Base-by-base conservation (phyloP, 176 grass and related monocot species). In the Bolboschoenus planiculmis region DNA sequence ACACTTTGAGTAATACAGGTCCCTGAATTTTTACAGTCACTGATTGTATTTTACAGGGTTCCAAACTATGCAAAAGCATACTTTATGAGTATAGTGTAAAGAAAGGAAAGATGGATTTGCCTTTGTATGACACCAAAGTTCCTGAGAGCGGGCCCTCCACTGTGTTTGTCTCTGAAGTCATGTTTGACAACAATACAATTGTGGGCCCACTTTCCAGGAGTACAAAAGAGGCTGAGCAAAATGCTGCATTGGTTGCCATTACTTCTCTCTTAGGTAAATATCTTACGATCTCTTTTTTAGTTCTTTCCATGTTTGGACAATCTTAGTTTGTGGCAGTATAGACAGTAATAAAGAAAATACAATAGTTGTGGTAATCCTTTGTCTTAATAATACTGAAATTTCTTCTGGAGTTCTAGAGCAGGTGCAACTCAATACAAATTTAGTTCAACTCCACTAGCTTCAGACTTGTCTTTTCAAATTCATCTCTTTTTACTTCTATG, bases 221-320 rank as follows among this genome's bases (percentile, higher is more conserved):
- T 57, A 80, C 58, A n/a, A 80, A 80, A 15, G 78, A 80, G 7
- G 78, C 78, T 57, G 78, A 58, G 10, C 48, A 58, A 24, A 40
- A 58, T 40, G 78, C 30, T 36, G 78, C 78, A 36, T 11, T 7
- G 14, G 30, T 59, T 59, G 78, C 3, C 47, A 80, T 80, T 16
- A 24, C 8, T 59, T 37, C 47, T 18, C 78, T 80, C 53, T 59
- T 80, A 80, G 53, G 78, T 80, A 39, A 58, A 21, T 56, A 75
- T 75, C 21, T 75, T 30, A 29, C 18, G 11, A 30, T 75, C 20
- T 50, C 43, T 8, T 61, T 30, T 70, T 50, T 75, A 75, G 26
- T 50, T 75, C 14, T 72, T 23, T 72, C 39, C 67, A 72, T 46
- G 21, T 44, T 35, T 26, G 10, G 67, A 44, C 33, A 72, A 72